Evolutionary conservation across 495 filamentous ascomycete genomes (phyloP).

Genomic region (Tuber indicum): DNA sequence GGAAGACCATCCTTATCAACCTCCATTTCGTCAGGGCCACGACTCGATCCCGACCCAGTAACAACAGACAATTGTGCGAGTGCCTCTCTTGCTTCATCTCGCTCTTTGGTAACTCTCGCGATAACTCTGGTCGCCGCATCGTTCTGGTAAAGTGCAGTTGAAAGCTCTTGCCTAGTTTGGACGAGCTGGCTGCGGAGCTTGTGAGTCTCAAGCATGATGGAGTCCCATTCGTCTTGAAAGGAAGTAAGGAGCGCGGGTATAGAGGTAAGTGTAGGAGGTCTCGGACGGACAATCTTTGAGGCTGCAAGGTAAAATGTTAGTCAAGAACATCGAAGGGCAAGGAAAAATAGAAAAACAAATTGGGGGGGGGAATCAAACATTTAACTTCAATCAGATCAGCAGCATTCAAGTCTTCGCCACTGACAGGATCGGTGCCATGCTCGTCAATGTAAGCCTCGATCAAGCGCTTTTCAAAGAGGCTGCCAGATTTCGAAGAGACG

Average conservation of each 20-base stretch:
- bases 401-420: slow-evolving; percentile 73
- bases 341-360: not conserved
- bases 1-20: slow-evolving; percentile 68
- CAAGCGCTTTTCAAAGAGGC: slow-evolving; percentile 87
- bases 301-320: slow-evolving; percentile 42
- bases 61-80: slow-evolving; percentile 74
- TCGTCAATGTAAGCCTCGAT: slow-evolving; percentile 93
- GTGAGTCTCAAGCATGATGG: slow-evolving; percentile 81
- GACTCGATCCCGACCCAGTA: slow-evolving; percentile 46
- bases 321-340: not conserved
- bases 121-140: slow-evolving; percentile 93
- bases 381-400: slow-evolving; percentile 87
- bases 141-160: slow-evolving; percentile 87
- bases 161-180: slow-evolving; percentile 86
- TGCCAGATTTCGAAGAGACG: slow-evolving; percentile 88
- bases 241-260: slow-evolving; percentile 91
- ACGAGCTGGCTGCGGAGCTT: slow-evolving; percentile 78
- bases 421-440: slow-evolving; percentile 89
- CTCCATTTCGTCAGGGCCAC: slow-evolving; percentile 79
- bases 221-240: slow-evolving; percentile 99
- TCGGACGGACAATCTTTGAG: slow-evolving; percentile 70
- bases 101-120: slow-evolving; percentile 74
- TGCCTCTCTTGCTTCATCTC: slow-evolving; percentile 91
- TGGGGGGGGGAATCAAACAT: slow-evolving; percentile 25
- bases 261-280: slow-evolving; percentile 90